Evolutionary conservation across 305 asterid genomes (phyloP).

Genomic region (Solanum hybrid): DNA sequence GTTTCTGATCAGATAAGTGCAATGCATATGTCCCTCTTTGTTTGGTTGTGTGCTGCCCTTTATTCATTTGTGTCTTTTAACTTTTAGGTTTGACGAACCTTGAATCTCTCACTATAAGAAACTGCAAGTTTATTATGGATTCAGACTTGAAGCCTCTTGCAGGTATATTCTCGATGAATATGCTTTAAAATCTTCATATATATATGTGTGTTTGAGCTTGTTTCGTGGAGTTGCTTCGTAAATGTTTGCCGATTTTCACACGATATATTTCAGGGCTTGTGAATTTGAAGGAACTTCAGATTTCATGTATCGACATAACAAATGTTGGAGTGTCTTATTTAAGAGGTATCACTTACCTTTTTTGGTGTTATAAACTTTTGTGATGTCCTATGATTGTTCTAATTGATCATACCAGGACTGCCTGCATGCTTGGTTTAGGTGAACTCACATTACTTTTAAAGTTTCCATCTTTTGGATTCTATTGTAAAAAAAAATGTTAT

Average conservation of each 20-base stretch:
- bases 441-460: not conserved
- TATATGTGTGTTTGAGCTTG: not conserved
- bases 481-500: not conserved
- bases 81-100: slow-evolving; percentile 63
- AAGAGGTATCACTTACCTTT: not conserved
- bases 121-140: slow-evolving; percentile 80
- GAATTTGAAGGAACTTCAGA: slow-evolving; percentile 10
- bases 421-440: not conserved
- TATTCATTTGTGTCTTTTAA: not conserved
- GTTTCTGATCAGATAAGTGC: not conserved
- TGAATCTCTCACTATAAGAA: slow-evolving; percentile 68
- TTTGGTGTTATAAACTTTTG: not conserved
- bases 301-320: slow-evolving; percentile 1
- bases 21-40: not conserved
- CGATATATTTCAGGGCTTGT: not conserved
- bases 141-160: slow-evolving; percentile 72
- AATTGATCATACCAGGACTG: not conserved
- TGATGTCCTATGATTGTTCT: not conserved
- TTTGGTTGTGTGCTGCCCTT: not conserved
- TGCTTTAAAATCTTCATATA: not conserved
- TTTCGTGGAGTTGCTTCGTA: not conserved
- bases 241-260: not conserved
- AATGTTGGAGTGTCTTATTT: slow-evolving; percentile 8
- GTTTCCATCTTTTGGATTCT: not conserved
- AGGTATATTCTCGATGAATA: slow-evolving; percentile 27